A percentile compares a stretch with the other conserved stretches of the same genome.
These are phyloP conservation scores for Rhizopogon parksii DNA, from an alignment of 1,284 basidiomycete genomes.

Conservation along the genomic window DNA sequence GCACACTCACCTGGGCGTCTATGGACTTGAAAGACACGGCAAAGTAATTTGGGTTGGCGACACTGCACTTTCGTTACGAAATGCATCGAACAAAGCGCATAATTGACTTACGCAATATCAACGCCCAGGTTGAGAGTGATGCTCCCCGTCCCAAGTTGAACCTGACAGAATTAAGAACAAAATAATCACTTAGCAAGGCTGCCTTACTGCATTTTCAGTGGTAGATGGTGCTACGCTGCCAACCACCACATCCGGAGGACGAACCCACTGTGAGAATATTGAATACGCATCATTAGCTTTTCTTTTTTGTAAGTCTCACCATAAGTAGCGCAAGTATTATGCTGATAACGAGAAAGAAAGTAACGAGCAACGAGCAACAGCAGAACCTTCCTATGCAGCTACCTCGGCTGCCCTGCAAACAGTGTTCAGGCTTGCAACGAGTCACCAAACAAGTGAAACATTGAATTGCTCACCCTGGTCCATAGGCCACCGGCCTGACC, in stretches of 20 bases:
- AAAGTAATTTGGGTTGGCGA: slow-evolving; percentile 86
- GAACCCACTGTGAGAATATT: slow-evolving; percentile 57
- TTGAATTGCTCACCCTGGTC: slow-evolving; percentile 40
- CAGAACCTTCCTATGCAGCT: slow-evolving; percentile 59
- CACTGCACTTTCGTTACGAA: slow-evolving; percentile 36
- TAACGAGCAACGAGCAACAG: slow-evolving; percentile 64
- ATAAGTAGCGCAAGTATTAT: slow-evolving; percentile 65
- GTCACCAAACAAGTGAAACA: slow-evolving; percentile 7
- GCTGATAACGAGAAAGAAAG: slow-evolving; percentile 58
- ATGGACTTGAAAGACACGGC: slow-evolving; percentile 65
- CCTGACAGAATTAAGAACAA: slow-evolving; percentile 26
- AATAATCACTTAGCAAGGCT: slow-evolving; percentile 4
- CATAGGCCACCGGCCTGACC: slow-evolving; percentile 56
- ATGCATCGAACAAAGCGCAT: slow-evolving; percentile 8
- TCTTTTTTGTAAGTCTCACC: slow-evolving; percentile 37
- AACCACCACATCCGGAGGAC: slow-evolving; percentile 69
- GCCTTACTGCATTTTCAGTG: slow-evolving; percentile 37
- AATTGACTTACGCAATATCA: slow-evolving; percentile 52
- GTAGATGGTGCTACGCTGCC: slow-evolving; percentile 43
- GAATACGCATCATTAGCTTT: slow-evolving; percentile 5
- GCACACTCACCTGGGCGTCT: slow-evolving; percentile 46
- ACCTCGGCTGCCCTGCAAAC: slow-evolving; percentile 44
- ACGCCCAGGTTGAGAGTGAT: slow-evolving; percentile 61
- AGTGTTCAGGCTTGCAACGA: not conserved
- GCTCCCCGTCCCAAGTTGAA: slow-evolving; percentile 36